Conservation (phyloP, 2,329 filamentous ascomycete genomes). For the Endocalyx cinctus region DNA sequence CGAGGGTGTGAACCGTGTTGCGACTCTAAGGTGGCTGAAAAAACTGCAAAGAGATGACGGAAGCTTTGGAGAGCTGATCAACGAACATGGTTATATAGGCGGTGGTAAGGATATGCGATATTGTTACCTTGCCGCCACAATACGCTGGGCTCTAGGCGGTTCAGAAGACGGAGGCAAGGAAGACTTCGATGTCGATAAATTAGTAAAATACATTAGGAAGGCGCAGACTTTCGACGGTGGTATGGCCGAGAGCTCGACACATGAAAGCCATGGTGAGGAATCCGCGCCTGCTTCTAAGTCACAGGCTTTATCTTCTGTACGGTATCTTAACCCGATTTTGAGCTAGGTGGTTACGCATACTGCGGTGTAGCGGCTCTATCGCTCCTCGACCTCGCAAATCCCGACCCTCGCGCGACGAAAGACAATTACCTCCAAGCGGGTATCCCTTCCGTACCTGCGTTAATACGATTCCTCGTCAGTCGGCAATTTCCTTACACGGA, state of each 20-base stretch:
- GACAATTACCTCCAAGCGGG: constrained; percentile 32
- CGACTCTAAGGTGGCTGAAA: constrained; percentile 69
- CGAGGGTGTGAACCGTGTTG: constrained; percentile 59
- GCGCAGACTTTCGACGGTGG: constrained; percentile 82
- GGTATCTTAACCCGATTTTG: background rate
- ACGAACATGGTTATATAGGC: constrained; percentile 53
- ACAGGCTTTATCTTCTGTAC: constrained; percentile 2
- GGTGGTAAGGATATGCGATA: constrained; percentile 84
- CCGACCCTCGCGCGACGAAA: constrained; percentile 18
- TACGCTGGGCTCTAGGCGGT: constrained; percentile 77
- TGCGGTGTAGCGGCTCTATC: constrained; percentile 76
- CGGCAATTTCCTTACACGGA: constrained; percentile 57
- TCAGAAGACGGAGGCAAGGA: constrained; percentile 51
- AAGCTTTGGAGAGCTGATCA: constrained; percentile 82
- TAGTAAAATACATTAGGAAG: constrained; percentile 66
- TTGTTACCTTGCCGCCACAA: constrained; percentile 77
- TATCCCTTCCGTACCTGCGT: constrained; percentile 32
- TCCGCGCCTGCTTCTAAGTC: constrained; percentile 1
- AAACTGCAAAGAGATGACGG: constrained; percentile 77
- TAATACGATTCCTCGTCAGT: constrained; percentile 54
- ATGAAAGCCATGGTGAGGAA: constrained; percentile 74
- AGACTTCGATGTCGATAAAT: constrained; percentile 69
- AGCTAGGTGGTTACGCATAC: constrained; percentile 79
- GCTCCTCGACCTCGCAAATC: constrained; percentile 62
- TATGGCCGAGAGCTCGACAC: constrained; percentile 69